Conservation (phyloP, 495 filamentous ascomycete species). For the Podospora didyma region DNA sequence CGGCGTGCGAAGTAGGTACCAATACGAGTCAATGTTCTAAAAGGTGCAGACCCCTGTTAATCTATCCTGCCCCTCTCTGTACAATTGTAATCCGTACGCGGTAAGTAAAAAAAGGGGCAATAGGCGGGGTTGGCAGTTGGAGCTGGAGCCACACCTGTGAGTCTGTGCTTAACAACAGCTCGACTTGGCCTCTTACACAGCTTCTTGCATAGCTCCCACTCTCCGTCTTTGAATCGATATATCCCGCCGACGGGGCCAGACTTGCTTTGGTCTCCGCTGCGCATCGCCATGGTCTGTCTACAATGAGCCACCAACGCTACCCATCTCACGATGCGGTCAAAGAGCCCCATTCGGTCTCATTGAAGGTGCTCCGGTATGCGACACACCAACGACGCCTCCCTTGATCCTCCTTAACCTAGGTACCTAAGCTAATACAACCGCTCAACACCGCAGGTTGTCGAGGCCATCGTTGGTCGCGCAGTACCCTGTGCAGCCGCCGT, state of each 20-base stretch:
- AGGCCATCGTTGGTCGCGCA: constrained; percentile 52
- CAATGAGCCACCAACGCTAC: constrained; percentile 50
- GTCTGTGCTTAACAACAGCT: too few species aligned
- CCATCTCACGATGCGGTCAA: constrained; percentile 58
- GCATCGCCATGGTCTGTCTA: constrained; percentile 11
- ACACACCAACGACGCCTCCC: not conserved
- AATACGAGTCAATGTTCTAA: too few species aligned
- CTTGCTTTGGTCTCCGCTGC: not conserved
- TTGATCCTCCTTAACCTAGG: not conserved
- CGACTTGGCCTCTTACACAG: too few species aligned
- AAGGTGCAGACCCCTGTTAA: too few species aligned
- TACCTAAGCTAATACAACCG: constrained; percentile 3
- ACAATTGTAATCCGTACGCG: too few species aligned
- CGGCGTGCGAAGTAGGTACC: too few species aligned
- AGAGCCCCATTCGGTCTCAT: constrained; percentile 77
- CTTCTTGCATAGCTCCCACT: too few species aligned
- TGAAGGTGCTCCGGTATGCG: constrained; percentile 71
- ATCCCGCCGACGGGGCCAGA: not conserved
- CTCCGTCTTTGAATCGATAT: too few species aligned
- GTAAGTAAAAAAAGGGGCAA: too few species aligned
- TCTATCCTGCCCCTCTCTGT: too few species aligned
- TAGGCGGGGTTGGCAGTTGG: too few species aligned
- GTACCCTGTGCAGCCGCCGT: constrained; percentile 37
- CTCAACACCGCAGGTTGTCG: constrained; percentile 37
- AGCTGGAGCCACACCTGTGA: too few species aligned